A percentile compares a stretch with the other conserved stretches of the same genome.
Conservation (phyloP, 2,329 filamentous ascomycete species). For the Stagonosporopsis rhizophila region DNA sequence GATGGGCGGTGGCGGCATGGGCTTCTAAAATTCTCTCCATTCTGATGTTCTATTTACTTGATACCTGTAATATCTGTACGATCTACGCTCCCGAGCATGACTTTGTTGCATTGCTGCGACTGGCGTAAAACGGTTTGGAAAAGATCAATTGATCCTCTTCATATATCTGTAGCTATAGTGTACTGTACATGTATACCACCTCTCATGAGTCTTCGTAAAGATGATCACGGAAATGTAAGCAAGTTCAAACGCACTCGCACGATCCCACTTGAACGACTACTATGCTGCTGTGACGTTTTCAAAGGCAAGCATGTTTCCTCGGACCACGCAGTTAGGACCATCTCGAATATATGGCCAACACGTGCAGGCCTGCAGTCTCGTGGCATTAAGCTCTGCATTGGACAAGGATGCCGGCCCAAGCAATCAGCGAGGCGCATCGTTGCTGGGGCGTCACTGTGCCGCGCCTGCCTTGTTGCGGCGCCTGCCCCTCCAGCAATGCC, state of each 20-base stretch:
- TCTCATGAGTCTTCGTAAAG: constrained; percentile 37
- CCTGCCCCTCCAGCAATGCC: constrained; percentile 28
- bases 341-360: not conserved
- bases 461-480: constrained; percentile 17
- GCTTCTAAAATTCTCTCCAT: constrained; percentile 43
- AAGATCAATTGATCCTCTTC: not conserved
- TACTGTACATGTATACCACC: not conserved
- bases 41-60: constrained; percentile 21
- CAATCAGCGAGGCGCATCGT: constrained; percentile 20
- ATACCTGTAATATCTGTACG: constrained; percentile 1
- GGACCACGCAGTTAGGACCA: not conserved
- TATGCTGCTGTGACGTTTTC: not conserved
- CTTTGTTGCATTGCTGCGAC: not conserved
- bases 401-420: constrained; percentile 2
- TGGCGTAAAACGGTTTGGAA: not conserved
- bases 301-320: not conserved
- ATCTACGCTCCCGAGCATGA: constrained; percentile 2
- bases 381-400: not conserved
- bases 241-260: constrained; percentile 19
- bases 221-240: constrained; percentile 39
- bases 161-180: constrained; percentile 1
- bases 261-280: not conserved
- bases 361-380: not conserved
- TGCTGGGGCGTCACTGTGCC: constrained; percentile 28
- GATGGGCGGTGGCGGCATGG: constrained; percentile 63